Base-by-base conservation (phyloP, 805 yeast species). In the Saturnispora besseyi region DNA sequence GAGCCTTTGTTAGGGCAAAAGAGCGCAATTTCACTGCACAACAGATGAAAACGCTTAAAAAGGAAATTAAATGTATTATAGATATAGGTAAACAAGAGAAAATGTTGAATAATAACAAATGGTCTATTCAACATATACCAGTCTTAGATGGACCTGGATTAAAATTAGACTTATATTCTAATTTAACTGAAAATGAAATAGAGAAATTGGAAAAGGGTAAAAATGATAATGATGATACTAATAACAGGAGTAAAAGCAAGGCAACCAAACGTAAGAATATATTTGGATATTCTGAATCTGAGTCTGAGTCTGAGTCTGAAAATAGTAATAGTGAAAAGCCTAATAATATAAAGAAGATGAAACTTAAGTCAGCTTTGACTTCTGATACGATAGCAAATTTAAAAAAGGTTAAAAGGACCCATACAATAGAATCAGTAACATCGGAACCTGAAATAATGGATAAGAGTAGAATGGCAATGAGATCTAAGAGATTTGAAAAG, bases 81-180 rank as follows among this genome's bases (percentile, higher is more conserved):
- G 71, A 76, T 47, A 54, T 62, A 47, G 85, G 86, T 0, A 70
- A 74, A 15, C 63, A 64, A 2, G 64, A 69, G 44, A 65, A 66
- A 22, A 70, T 69, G 38, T 56, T 82, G 3, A 70, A 74, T 65
- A 54, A 62, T 0, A 79, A 76, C 53, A 74, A 79, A 52, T 83
- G 89, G 89, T 59, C 57, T 3, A 54, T 44, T 10, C 80, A 78
- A 59, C 62, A 63, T 30, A 54, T 82, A 5, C 87, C 87, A 54
- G 73, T 44, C 56, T 70, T 53, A 28, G 45, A 50, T 29, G 53
- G 34, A 3, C 40, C 43, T 30, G 45, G 46, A 34, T 53, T 12
- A 28, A 48, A 45, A 41, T 45, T 61, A 2, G 57, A 59, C n/a
- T 51, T 30, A 11, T 40, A 40, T 22, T 26, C 21, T 13, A 30